Percentiles rank a stretch among this genome's conserved stretches.
Evolutionary conservation across 768 basidiomycete genomes (phyloP).

Genomic region (Russula brevipes): DNA sequence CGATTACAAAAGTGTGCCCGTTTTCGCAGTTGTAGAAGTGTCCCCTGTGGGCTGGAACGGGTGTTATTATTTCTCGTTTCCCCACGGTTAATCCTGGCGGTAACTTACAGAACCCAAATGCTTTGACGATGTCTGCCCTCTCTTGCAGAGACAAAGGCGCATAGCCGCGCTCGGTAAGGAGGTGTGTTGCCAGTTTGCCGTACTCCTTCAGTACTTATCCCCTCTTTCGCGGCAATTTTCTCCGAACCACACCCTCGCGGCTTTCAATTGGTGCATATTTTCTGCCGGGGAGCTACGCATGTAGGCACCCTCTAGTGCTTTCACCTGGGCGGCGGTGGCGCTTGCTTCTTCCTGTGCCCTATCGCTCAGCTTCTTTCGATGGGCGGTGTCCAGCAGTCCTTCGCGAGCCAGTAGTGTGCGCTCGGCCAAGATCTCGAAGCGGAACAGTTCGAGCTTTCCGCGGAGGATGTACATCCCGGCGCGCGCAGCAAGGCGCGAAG

Average conservation of each 20-base stretch:
- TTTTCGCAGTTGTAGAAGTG: conserved; percentile 40
- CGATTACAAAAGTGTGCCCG: conserved; percentile 59
- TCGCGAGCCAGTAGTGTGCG: conserved; percentile 7
- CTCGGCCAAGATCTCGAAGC: conserved; percentile 25
- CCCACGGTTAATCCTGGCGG: no score
- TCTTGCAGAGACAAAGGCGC: conserved; percentile 29
- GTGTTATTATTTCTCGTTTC: background rate
- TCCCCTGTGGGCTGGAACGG: conserved; percentile 28
- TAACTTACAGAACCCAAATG: conserved; percentile 29
- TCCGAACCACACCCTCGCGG: conserved; percentile 29
- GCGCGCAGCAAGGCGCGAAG: conserved; percentile 31
- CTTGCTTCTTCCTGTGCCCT: background rate
- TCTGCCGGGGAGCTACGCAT: conserved; percentile 26
- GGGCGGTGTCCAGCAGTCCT: background rate
- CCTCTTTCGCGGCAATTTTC: conserved; percentile 28
- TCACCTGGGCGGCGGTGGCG: background rate
- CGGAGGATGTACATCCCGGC: conserved; percentile 26
- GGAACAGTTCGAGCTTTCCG: conserved; percentile 29
- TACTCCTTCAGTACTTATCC: conserved; percentile 27
- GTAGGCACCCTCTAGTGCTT: conserved; percentile 19
- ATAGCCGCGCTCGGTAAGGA: conserved; percentile 25
- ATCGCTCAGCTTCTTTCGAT: background rate
- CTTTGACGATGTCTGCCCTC: conserved; percentile 28
- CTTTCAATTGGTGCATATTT: conserved; percentile 17
- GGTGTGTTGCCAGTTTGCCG: conserved; percentile 21